These are phyloP conservation scores for Oenanthe sinensis DNA, from an alignment of 129 eudicot species.

Conservation along the genomic window DNA sequence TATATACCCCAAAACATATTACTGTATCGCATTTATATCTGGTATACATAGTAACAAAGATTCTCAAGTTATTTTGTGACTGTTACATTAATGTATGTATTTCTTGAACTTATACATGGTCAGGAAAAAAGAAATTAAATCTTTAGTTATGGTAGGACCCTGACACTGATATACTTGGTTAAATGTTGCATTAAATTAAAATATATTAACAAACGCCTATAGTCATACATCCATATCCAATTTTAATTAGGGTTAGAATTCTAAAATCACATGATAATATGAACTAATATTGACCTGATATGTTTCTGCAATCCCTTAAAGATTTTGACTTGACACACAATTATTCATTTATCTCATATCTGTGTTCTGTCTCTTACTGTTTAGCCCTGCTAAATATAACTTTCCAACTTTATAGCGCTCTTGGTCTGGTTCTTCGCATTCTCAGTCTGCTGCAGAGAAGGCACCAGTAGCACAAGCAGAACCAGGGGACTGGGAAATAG, in stretches of 20 bases:
- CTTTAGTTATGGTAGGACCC: neutral
- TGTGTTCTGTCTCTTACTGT: neutral
- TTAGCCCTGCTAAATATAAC: too few species aligned
- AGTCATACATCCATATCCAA: too few species aligned
- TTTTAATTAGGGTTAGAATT: neutral
- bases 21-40: too few species aligned
- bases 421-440: slow-evolving; percentile 59
- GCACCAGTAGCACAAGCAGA: slow-evolving; percentile 25
- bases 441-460: slow-evolving; percentile 35
- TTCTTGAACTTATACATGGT: neutral
- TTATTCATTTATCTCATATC: slow-evolving; percentile 7
- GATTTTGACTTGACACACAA: neutral
- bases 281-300: neutral
- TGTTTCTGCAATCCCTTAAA: neutral
- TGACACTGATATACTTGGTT: neutral
- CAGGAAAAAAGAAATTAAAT: too few species aligned
- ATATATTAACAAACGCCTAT: neutral
- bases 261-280: too few species aligned
- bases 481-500: slow-evolving; percentile 65
- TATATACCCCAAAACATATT: too few species aligned
- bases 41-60: too few species aligned
- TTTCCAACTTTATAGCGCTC: slow-evolving; percentile 38
- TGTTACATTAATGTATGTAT: neutral
- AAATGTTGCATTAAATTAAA: neutral
- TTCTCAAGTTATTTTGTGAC: neutral